Conservation (phyloP, 148 eudicot species). For the Rhododendron vialii region DNA sequence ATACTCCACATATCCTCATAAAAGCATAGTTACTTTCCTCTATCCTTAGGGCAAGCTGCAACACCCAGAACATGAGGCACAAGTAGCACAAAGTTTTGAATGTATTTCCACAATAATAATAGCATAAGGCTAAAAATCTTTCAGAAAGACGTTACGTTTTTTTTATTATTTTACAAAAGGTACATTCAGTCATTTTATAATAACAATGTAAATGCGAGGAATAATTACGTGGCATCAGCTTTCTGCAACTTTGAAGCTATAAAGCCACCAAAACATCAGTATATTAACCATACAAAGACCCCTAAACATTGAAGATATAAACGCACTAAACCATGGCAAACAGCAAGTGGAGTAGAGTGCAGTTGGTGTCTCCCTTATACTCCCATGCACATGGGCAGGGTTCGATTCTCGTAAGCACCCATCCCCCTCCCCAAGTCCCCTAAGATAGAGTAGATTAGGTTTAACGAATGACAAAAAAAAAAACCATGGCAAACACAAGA, state of each 20-base stretch:
- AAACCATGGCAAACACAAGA: not conserved
- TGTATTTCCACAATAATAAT: not conserved
- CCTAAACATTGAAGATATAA: not conserved
- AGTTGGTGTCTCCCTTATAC: too few relatives aligned
- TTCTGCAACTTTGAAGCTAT: slow-evolving; percentile 1
- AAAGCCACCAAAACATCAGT: not conserved
- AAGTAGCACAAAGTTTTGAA: not conserved
- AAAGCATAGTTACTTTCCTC: not conserved
- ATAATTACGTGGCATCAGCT: not conserved
- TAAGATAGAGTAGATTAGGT: too few relatives aligned
- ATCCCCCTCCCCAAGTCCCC: too few relatives aligned
- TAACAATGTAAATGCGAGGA: not conserved
- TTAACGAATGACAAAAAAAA: too few relatives aligned
- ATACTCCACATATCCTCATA: not conserved
- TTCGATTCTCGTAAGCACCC: too few relatives aligned
- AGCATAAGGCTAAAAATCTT: not conserved
- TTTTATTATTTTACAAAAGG: not conserved
- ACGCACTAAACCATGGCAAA: not conserved
- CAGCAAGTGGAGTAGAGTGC: not conserved
- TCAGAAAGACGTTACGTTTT: not conserved
- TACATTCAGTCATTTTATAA: not conserved
- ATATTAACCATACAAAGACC: not conserved
- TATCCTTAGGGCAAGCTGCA: slow-evolving; percentile 7
- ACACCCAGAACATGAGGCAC: not conserved
- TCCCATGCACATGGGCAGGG: too few relatives aligned